Evolutionary conservation across 345 rosid genomes (phyloP).

Genomic region (Citrus hindsii): DNA sequence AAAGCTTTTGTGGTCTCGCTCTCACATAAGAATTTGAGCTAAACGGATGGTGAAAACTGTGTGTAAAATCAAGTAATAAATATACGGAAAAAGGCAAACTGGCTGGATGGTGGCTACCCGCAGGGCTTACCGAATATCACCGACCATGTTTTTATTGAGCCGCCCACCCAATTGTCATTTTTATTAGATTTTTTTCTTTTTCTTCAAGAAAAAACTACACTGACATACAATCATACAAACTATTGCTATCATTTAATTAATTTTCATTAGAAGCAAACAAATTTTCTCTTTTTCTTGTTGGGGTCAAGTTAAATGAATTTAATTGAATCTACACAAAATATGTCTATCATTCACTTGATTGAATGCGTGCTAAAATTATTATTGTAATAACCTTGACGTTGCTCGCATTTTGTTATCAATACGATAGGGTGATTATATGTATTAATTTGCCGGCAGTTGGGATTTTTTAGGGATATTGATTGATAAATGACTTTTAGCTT

Average conservation of each 20-base stretch:
- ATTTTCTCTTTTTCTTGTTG: conserved; percentile 1
- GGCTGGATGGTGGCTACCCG: background rate
- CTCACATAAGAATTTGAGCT: background rate
- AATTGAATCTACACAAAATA: background rate
- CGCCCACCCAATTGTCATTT: conserved; percentile 8
- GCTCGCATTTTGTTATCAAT: background rate
- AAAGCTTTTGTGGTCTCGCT: background rate
- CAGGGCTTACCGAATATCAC: background rate
- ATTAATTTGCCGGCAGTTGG: background rate
- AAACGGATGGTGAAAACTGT: background rate
- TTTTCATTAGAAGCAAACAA: background rate
- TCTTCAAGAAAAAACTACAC: background rate
- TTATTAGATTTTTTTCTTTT: background rate
- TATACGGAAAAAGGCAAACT: background rate
- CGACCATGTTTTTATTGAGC: conserved; percentile 4
- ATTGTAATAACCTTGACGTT: too few species aligned
- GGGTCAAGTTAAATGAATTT: background rate
- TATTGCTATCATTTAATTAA: background rate
- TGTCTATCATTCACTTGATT: background rate
- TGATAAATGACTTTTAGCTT: too few species aligned
- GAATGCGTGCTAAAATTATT: background rate
- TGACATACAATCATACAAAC: background rate
- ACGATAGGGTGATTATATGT: too few species aligned
- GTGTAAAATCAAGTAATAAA: background rate
- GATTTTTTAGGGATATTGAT: background rate